These are phyloP conservation scores for Colletotrichum neosansevieriae DNA, from an alignment of 2,329 filamentous ascomycete genomes.

Conservation along the genomic window DNA sequence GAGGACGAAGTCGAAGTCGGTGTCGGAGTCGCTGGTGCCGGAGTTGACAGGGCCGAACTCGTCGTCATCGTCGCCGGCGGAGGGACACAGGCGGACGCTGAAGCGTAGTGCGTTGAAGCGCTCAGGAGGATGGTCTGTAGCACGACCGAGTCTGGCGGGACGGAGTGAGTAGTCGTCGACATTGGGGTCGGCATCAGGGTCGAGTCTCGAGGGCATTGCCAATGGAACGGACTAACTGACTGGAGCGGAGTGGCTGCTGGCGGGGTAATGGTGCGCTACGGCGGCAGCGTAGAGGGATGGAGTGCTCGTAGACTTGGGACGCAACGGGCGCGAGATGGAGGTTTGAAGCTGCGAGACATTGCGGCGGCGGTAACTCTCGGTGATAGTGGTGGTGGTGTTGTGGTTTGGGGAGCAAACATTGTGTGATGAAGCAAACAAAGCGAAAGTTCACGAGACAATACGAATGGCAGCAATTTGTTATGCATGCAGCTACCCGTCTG, in stretches of 20 bases:
- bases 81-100: conserved; percentile 1
- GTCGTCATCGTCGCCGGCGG: background rate
- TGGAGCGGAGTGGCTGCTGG: background rate
- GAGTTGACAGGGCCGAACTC: background rate
- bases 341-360: background rate
- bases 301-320: background rate
- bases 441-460: background rate
- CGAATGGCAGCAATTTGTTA: background rate
- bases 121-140: background rate
- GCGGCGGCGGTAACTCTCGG: background rate
- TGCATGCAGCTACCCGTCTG: conserved; percentile 1
- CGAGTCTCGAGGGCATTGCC: background rate
- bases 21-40: too few relatives aligned
- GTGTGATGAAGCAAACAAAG: conserved; percentile 1
- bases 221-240: background rate
- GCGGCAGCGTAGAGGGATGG: background rate
- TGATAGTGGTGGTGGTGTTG: background rate
- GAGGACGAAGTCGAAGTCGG: background rate
- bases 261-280: background rate
- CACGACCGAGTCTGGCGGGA: background rate
- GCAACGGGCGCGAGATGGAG: background rate
- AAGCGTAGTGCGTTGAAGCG: conserved; percentile 2
- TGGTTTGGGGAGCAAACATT: background rate
- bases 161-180: background rate
- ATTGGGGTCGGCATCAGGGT: background rate